phyloP scores from a whole-genome alignment of 805 yeast species.

The Spathaspora gorwiae region DNA sequence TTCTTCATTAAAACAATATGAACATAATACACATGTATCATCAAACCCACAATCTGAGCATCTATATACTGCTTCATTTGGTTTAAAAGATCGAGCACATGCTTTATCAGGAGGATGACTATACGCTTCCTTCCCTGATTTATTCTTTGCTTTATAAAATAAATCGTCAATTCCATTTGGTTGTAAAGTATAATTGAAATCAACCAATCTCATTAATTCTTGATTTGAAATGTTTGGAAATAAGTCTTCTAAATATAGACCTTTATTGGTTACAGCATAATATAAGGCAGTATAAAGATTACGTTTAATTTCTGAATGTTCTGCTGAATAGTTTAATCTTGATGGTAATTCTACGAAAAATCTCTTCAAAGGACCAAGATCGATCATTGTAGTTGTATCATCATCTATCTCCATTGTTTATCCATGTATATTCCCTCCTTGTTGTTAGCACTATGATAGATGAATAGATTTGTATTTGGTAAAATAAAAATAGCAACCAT shows the following conservation, averaged over 20 bases:
- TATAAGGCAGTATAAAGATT: slow-evolving; percentile 27
- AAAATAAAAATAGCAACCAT: too few species aligned
- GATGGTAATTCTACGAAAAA: slow-evolving; percentile 26
- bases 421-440: too few species aligned
- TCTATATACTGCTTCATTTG: slow-evolving; percentile 64
- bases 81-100: slow-evolving; percentile 60
- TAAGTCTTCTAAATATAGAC: slow-evolving; percentile 25
- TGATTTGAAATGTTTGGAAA: slow-evolving; percentile 27
- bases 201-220: slow-evolving; percentile 7
- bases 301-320: slow-evolving; percentile 8
- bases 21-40: slow-evolving; percentile 74
- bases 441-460: too few species aligned
- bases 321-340: slow-evolving; percentile 9
- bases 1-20: slow-evolving; percentile 62
- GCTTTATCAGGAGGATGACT: slow-evolving; percentile 55
- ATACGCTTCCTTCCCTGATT: slow-evolving; percentile 9
- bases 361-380: slow-evolving; percentile 17
- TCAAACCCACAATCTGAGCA: slow-evolving; percentile 77
- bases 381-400: neutral
- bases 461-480: too few species aligned
- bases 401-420: neutral
- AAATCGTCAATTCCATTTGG: neutral
- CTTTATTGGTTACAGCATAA: slow-evolving; percentile 33
- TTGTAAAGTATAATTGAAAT: neutral
- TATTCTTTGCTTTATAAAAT: slow-evolving; percentile 10